Conservation (phyloP, 2,329 filamentous ascomycete genomes). For the Alternaria incomplexa region DNA sequence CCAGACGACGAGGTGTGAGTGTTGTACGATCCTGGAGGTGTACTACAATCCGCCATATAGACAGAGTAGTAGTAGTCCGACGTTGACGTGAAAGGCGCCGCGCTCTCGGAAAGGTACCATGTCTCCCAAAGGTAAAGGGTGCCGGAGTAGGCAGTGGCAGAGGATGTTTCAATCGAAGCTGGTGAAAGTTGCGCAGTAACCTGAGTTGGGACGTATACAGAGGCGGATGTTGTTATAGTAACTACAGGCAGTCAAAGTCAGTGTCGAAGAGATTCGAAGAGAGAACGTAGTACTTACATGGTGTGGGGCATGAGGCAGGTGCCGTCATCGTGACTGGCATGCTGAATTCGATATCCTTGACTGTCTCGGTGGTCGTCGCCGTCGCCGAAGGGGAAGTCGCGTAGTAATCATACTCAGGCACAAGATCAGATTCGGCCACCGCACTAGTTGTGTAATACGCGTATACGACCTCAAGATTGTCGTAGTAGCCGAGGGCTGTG, state of each 20-base stretch:
- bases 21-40: slow-evolving; percentile 16
- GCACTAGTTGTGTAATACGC: slow-evolving; percentile 29
- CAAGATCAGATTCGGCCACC: slow-evolving; percentile 33
- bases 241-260: slow-evolving; percentile 5
- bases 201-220: slow-evolving; percentile 28
- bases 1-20: background rate
- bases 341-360: slow-evolving; percentile 19
- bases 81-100: slow-evolving; percentile 32
- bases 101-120: slow-evolving; percentile 32
- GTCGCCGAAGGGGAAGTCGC: slow-evolving; percentile 9
- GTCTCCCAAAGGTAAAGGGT: slow-evolving; percentile 23
- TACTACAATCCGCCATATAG: slow-evolving; percentile 35
- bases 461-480: slow-evolving; percentile 23
- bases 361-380: slow-evolving; percentile 5
- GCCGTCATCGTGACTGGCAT: slow-evolving; percentile 43
- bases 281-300: slow-evolving; percentile 10
- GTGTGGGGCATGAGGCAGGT: slow-evolving; percentile 33
- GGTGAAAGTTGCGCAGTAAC: slow-evolving; percentile 34
- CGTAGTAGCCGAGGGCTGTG: background rate
- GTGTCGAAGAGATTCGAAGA: background rate
- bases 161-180: slow-evolving; percentile 21
- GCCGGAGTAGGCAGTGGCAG: slow-evolving; percentile 8
- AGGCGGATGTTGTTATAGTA: slow-evolving; percentile 24
- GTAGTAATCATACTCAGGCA: slow-evolving; percentile 16
- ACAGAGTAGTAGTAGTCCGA: slow-evolving; percentile 29